Conservation (phyloP, 2,329 filamentous ascomycete genomes). For the Hortaea werneckii region DNA sequence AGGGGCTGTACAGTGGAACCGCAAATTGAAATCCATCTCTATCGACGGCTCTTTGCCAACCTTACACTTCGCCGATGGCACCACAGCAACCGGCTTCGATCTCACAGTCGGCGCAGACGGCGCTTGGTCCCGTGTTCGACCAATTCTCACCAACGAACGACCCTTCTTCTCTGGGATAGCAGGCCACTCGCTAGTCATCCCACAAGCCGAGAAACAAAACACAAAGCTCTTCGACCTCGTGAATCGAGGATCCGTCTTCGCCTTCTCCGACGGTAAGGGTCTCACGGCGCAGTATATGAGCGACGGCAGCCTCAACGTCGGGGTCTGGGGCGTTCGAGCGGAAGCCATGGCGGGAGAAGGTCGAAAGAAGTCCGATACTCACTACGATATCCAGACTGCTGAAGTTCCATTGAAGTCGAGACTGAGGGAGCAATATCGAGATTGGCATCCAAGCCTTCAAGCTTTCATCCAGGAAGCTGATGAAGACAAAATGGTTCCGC, state of each 20-base stretch:
- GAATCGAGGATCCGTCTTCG: conserved; percentile 23
- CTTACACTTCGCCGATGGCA: conserved; percentile 28
- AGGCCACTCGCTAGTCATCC: conserved; percentile 24
- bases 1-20: conserved; percentile 23
- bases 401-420: conserved; percentile 9
- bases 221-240: conserved; percentile 25
- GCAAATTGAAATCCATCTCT: conserved; percentile 18
- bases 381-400: conserved; percentile 29
- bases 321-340: conserved; percentile 16
- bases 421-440: conserved; percentile 16
- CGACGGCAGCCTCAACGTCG: conserved; percentile 21
- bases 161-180: conserved; percentile 29
- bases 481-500: conserved; percentile 15
- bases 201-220: conserved; percentile 14
- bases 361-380: no score
- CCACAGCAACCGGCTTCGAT: conserved; percentile 25
- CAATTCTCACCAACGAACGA: conserved; percentile 19
- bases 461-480: conserved; percentile 16
- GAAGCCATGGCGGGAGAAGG: conserved; percentile 25
- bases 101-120: conserved; percentile 37
- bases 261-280: conserved; percentile 20
- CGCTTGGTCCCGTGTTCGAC: conserved; percentile 32
- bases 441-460: conserved; percentile 23
- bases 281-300: conserved; percentile 18
- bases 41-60: conserved; percentile 5